Conservation (phyloP, 495 filamentous ascomycete species). For the Emericellopsis terricola region DNA sequence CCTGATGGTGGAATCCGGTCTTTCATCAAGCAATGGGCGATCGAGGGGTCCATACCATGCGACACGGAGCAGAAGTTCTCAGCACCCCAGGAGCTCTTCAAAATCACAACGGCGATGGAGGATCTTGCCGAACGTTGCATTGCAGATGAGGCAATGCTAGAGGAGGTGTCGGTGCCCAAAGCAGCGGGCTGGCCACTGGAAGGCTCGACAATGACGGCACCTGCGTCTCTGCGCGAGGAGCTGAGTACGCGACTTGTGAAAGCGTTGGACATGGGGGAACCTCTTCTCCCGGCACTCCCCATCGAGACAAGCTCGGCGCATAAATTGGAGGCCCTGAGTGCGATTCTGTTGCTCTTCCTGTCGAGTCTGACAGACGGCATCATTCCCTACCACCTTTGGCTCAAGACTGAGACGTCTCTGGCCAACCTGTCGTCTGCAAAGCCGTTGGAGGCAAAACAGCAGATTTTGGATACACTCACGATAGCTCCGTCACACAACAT, state of each 20-base stretch:
- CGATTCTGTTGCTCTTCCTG: slow-evolving; percentile 54
- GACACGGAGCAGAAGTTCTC: slow-evolving; percentile 24
- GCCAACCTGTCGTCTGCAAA: slow-evolving; percentile 21
- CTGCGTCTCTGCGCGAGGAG: slow-evolving; percentile 8
- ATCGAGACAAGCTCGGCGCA: slow-evolving; percentile 40
- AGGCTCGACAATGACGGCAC: slow-evolving; percentile 15
- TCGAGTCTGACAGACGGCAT: slow-evolving; percentile 56
- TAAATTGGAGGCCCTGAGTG: slow-evolving; percentile 49
- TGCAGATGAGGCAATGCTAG: slow-evolving; percentile 73
- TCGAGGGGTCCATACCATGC: slow-evolving; percentile 21
- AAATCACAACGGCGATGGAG: slow-evolving; percentile 70
- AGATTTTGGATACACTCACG: slow-evolving; percentile 55
- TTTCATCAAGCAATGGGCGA: slow-evolving; percentile 14
- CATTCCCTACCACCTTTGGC: slow-evolving; percentile 50
- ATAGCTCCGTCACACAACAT: slow-evolving; percentile 60
- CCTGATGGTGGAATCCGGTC: slow-evolving; percentile 55
- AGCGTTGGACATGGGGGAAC: slow-evolving; percentile 48
- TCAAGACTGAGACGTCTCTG: slow-evolving; percentile 4
- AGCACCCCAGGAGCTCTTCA: slow-evolving; percentile 69
- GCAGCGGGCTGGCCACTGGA: slow-evolving; percentile 61
- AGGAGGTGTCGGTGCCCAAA: slow-evolving; percentile 37
- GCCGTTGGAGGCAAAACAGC: slow-evolving; percentile 38
- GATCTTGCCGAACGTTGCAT: slow-evolving; percentile 51
- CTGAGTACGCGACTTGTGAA: slow-evolving; percentile 31
- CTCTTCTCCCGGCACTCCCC: slow-evolving; percentile 37